Conservation (phyloP, 2,329 filamentous ascomycete genomes). For the Monosporascus cannonballus region DNA sequence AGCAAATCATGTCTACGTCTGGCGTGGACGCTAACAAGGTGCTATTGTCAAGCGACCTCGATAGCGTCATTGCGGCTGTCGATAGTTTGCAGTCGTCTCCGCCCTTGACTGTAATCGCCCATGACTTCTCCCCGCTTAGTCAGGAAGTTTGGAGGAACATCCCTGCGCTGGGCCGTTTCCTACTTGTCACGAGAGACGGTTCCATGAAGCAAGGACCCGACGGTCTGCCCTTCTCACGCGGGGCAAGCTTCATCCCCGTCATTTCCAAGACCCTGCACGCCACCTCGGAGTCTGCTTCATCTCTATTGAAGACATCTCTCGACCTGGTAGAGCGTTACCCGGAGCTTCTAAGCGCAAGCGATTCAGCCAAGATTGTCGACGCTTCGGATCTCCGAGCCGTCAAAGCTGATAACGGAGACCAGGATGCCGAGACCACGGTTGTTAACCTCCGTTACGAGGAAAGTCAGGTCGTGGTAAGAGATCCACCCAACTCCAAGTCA, state of each 20-base stretch:
- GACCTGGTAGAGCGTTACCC: neutral
- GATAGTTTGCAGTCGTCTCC: neutral
- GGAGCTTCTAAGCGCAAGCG: neutral
- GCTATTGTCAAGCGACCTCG: constrained; percentile 1
- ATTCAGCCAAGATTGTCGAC: constrained; percentile 1
- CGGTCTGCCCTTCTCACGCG: constrained; percentile 5
- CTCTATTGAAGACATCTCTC: neutral
- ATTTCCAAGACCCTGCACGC: constrained; percentile 1
- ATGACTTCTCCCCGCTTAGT: constrained; percentile 5
- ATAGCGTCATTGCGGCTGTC: neutral
- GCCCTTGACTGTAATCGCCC: constrained; percentile 3
- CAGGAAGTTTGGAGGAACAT: constrained; percentile 8
- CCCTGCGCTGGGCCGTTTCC: constrained; percentile 2
- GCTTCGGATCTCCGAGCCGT: neutral
- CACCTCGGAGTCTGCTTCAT: neutral
- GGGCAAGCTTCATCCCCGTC: constrained; percentile 6
- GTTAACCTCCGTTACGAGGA: constrained; percentile 1
- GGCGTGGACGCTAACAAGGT: constrained; percentile 1
- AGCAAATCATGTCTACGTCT: constrained; percentile 2
- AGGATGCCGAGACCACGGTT: neutral
- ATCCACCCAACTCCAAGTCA: neutral
- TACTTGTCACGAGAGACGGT: constrained; percentile 1
- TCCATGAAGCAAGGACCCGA: constrained; percentile 2
- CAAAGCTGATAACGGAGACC: neutral
- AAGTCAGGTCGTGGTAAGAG: constrained; percentile 6